Percentiles rank a stretch among this genome's conserved stretches.
Evolutionary conservation across 176 grass and related monocot genomes (phyloP).

Genomic region (Carex pumila): DNA sequence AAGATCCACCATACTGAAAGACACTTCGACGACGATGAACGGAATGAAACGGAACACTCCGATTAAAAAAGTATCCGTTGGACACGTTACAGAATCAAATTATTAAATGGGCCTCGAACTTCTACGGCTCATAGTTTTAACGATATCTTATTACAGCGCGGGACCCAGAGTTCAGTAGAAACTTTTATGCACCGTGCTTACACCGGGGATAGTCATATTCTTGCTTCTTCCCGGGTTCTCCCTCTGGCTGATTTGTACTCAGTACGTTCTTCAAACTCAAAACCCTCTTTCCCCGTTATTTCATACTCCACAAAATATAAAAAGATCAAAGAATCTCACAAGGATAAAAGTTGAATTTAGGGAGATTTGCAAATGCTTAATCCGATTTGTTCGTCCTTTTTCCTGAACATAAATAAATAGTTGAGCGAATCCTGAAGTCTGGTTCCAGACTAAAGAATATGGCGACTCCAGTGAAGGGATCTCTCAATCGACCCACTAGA

Average conservation of each 20-base stretch:
- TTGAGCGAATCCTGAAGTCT: background rate
- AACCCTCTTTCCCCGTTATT: background rate
- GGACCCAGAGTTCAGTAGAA: background rate
- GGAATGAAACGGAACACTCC: background rate
- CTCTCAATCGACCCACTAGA: background rate
- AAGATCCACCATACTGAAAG: background rate
- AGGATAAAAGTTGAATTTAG: background rate
- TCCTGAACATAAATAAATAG: background rate
- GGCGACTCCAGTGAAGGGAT: constrained; percentile 8
- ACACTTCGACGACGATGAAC: background rate
- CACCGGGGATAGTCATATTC: background rate
- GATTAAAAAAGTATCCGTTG: constrained; percentile 22
- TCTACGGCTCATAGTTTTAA: background rate
- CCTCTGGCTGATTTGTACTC: background rate
- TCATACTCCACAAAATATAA: background rate
- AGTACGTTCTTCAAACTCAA: background rate
- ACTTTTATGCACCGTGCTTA: background rate
- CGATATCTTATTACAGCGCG: background rate
- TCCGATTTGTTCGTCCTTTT: background rate
- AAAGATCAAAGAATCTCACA: background rate
- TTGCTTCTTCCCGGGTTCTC: background rate
- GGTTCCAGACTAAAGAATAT: background rate
- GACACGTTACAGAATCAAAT: background rate
- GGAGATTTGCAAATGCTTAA: background rate
- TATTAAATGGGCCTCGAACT: background rate